phyloP scores from a whole-genome alignment of 2,329 filamentous ascomycete genomes.

The Metarhizium sp. region DNA sequence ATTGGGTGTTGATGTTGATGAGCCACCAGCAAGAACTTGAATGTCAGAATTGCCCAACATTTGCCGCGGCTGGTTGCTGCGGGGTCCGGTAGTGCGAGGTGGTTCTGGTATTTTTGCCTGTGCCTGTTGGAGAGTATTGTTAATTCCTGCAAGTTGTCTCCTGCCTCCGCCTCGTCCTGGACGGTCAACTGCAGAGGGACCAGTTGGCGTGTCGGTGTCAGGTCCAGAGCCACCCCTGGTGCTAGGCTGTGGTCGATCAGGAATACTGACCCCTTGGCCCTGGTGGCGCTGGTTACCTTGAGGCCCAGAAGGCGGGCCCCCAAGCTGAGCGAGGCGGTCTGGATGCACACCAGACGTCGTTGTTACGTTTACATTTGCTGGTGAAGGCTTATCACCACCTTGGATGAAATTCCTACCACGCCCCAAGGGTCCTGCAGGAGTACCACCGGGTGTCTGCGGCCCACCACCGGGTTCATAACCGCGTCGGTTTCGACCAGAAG shows the following conservation, averaged over 20 bases:
- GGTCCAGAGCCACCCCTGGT: slow-evolving; percentile 14
- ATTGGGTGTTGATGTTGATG: slow-evolving; percentile 37
- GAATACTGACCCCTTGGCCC: slow-evolving; percentile 14
- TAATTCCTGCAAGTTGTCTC: slow-evolving; percentile 50
- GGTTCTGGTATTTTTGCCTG: slow-evolving; percentile 31
- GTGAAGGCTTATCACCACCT: slow-evolving; percentile 14
- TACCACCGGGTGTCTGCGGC: slow-evolving; percentile 19
- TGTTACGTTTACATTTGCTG: slow-evolving; percentile 15
- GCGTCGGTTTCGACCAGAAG: slow-evolving; percentile 37
- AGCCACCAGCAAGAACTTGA: slow-evolving; percentile 46
- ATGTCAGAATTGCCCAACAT: slow-evolving; percentile 44
- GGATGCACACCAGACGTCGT: slow-evolving; percentile 34
- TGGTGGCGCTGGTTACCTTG: slow-evolving; percentile 20
- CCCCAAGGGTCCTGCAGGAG: slow-evolving; percentile 23
- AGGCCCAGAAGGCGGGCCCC: slow-evolving; percentile 18
- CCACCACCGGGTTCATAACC: slow-evolving; percentile 28
- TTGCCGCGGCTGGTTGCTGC: slow-evolving; percentile 25
- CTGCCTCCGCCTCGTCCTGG: slow-evolving; percentile 29
- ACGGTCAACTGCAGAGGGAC: slow-evolving; percentile 26
- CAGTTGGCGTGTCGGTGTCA: slow-evolving; percentile 24
- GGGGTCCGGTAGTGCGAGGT: slow-evolving; percentile 24
- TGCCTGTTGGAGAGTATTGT: slow-evolving; percentile 45
- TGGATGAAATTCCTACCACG: slow-evolving; percentile 29
- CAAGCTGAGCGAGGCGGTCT: slow-evolving; percentile 40
- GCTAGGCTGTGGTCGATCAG: slow-evolving; percentile 18